Base-by-base conservation (phyloP, 495 filamentous ascomycete species). In the Cladorrhinum samala region DNA sequence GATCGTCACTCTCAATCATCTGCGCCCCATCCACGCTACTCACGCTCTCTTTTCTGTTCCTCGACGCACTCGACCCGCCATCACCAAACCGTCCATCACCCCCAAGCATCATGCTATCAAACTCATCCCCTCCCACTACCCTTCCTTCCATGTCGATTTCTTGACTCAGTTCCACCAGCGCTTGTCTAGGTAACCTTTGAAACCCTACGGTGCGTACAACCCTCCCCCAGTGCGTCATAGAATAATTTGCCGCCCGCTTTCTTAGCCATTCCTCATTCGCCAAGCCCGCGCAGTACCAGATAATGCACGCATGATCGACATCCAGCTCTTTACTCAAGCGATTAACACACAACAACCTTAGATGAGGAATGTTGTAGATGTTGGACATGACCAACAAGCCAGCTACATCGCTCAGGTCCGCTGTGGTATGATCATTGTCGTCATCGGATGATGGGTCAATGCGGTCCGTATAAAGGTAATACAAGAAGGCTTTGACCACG, bases 311-410 rank as follows among this genome's bases (percentile, higher is more conserved):
- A 58, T 95, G 89, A 50, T 96, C 88, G 41, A 97, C 84, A 55
- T 96, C 93, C 1, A 98, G 77, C 58, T 98, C 94, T 40, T 84
- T 84, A 46, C 85, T 86, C 23, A 98, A 78, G 9, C 94, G 78
- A 64, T 92, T 87, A 38, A 96, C 83, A 64, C 91, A 94, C 11
- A 97, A 79, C 9, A 95, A 79, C 11, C 92, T 88, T 2, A 98
- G 83, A 52, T 89, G 86, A 0, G 89, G 90, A 74, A 98, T 91
- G 65, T 96, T 90, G 66, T 98, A 98, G 18, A 97, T 86, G 63
- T 97, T 95, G 19, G 90, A 86, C 89, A 98, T 92, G 47, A 97
- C 93, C 1, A 98, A 79, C 71, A 98, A 78, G n/a, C 93, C 91
- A 0, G 94, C 92, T 16, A 97, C 91, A 58, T 95, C 89, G 17